A percentile compares a stretch with the other conserved stretches of the same genome.
phyloP scores from a whole-genome alignment of 2,329 filamentous ascomycete genomes.

The Domatiomyces catenatus region DNA sequence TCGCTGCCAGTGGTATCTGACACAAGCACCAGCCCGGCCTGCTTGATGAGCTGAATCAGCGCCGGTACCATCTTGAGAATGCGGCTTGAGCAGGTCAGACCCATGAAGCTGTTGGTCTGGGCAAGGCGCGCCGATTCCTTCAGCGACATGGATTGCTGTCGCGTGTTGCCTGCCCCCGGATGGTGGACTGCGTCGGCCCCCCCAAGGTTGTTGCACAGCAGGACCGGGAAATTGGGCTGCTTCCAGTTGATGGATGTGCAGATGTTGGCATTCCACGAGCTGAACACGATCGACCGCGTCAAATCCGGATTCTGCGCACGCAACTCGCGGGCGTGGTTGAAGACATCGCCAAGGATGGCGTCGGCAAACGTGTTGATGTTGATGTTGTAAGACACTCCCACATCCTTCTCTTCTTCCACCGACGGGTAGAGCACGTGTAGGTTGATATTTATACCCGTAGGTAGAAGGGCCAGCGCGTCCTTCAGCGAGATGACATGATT shows the following conservation, averaged over 20 bases:
- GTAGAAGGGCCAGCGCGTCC: conserved; percentile 60
- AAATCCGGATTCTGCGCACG: conserved; percentile 52
- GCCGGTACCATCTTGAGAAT: conserved; percentile 86
- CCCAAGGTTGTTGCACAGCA: conserved; percentile 86
- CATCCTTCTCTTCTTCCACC: conserved; percentile 50
- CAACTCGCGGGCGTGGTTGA: conserved; percentile 68
- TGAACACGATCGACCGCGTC: conserved; percentile 80
- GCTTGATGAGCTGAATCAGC: conserved; percentile 83
- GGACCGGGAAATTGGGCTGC: conserved; percentile 89
- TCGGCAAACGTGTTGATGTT: conserved; percentile 84
- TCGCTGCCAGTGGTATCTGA: conserved; percentile 61
- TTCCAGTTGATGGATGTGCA: conserved; percentile 98
- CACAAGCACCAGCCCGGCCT: conserved; percentile 79
- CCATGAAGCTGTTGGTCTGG: conserved; percentile 96
- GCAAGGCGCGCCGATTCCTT: conserved; percentile 91
- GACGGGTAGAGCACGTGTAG: conserved; percentile 84
- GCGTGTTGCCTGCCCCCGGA: conserved; percentile 25
- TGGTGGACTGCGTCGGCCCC: conserved; percentile 18
- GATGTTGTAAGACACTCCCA: conserved; percentile 56
- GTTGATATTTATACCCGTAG: conserved; percentile 70
- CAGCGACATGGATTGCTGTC: conserved; percentile 49
- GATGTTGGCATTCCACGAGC: conserved; percentile 75
- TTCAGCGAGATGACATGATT: conserved; percentile 64
- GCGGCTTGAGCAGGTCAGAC: conserved; percentile 74
- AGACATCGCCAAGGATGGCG: conserved; percentile 66